Evolutionary conservation across 1,284 basidiomycete genomes (phyloP), one percentile per base, ranked within the genome.

Genomic region (Chiua sp.): DNA sequence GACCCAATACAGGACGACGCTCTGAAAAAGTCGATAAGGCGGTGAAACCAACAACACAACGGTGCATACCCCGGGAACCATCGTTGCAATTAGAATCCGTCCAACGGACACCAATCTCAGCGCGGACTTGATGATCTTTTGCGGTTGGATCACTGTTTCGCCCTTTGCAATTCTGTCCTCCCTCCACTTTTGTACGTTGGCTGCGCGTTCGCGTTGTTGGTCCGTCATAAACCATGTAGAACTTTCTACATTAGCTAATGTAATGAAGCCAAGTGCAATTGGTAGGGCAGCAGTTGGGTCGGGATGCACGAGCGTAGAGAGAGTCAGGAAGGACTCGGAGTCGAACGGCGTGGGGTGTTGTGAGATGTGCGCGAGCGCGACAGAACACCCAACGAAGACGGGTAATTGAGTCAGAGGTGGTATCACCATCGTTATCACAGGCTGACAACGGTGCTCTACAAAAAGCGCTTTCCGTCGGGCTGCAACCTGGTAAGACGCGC

Each of bases 1-100:
- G 4, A 91, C 79, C 94, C 94, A 96, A 71, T 94, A 96, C 22
- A 95, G 68, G 50, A 89, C 80, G 22, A 96, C 81, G 52, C 90
- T 86, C 92, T 95, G 65, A 37, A 61, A 32, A 63, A 20, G 15
- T 22, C 3, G 47, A 57, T 66, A 55, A 63, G 64, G 20, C 23
- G 47, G 28, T 23, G 28, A 58, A 59, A 10, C 42, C 23, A 20
- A 51, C 54, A 51, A 23, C 47, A 57, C 48, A 26, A 48, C 35
- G 18, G 39, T 6, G 28, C 85, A 65, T 71, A 95, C 93, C 62
- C 91, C 91, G 52, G 94, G 93, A 23, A 90, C 86, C 71, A 92
- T 77, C 20, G 87, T 82, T n/a, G 90, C 90, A 37, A 94, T 75
- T 26, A 92, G 78, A 55, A 96, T 93, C 60, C 93, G 86, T 18